Percentiles rank a stretch among this genome's conserved stretches.
phyloP scores from a whole-genome alignment of 192 early-diverging fungal genomes.

The Dissophora ornata region DNA sequence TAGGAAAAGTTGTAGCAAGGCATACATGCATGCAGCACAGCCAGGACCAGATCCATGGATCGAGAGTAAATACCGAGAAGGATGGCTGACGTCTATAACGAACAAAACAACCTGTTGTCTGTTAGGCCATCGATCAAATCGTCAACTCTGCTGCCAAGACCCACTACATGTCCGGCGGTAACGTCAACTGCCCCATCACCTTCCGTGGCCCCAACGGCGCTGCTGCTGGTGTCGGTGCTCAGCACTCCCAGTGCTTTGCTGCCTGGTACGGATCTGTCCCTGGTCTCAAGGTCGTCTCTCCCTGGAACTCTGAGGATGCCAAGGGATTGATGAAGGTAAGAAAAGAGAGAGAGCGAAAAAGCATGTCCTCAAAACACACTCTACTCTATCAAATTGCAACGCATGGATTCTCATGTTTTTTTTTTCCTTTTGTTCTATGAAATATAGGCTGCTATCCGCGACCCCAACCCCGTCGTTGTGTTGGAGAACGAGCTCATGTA shows the following conservation, averaged over 20 bases:
- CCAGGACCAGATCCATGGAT: too few species aligned
- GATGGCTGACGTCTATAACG: too few species aligned
- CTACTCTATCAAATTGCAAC: too few species aligned
- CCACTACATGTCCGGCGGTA: slow-evolving; percentile 96
- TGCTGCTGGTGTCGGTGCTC: slow-evolving; percentile 96
- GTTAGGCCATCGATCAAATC: slow-evolving; percentile 99
- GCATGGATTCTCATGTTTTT: too few species aligned
- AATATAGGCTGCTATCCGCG: slow-evolving; percentile 89
- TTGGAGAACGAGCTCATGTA: slow-evolving; percentile 99
- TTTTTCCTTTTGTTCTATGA: too few species aligned
- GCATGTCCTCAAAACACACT: too few species aligned
- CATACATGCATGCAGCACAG: too few species aligned
- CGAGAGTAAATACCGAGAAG: too few species aligned
- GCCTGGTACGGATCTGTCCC: slow-evolving; percentile 99
- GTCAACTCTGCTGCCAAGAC: slow-evolving; percentile 99
- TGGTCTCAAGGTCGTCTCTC: slow-evolving; percentile 96
- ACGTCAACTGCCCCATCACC: slow-evolving; percentile 90
- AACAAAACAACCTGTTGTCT: too few species aligned
- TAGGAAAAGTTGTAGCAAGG: too few species aligned
- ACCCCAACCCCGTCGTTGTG: slow-evolving; percentile 97
- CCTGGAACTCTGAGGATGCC: slow-evolving; percentile 96
- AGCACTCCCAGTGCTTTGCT: slow-evolving; percentile 99
- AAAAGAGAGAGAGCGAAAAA: too few species aligned
- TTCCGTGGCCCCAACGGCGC: slow-evolving; percentile 99
- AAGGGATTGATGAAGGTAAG: slow-evolving; percentile 92